These are phyloP conservation scores for Pseudogymnoascus pannorum DNA, from an alignment of 2,329 filamentous ascomycete species.

Conservation along the genomic window DNA sequence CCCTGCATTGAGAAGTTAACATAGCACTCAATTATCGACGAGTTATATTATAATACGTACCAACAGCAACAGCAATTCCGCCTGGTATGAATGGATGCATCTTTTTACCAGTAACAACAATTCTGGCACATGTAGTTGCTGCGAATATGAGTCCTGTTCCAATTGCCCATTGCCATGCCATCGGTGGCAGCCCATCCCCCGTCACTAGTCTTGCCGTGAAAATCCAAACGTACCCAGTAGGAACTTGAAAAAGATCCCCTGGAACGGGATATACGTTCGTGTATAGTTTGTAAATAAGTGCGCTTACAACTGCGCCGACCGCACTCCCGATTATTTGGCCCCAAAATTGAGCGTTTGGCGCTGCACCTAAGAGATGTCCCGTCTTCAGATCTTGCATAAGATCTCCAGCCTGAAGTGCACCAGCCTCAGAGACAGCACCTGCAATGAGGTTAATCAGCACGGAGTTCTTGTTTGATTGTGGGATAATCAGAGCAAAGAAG, in stretches of 20 bases:
- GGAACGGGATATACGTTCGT: constrained; percentile 85
- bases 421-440: constrained; percentile 76
- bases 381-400: constrained; percentile 97
- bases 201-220: constrained; percentile 92
- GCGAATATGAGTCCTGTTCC: constrained; percentile 71
- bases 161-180: constrained; percentile 73
- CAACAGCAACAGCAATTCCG: constrained; percentile 91
- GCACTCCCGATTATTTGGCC: constrained; percentile 89
- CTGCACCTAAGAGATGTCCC: constrained; percentile 83
- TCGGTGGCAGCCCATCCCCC: constrained; percentile 75
- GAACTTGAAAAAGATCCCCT: constrained; percentile 83
- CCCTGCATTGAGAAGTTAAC: constrained; percentile 39
- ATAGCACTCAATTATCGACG: constrained; percentile 12
- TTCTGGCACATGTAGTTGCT: constrained; percentile 61
- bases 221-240: constrained; percentile 94
- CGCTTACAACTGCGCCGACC: constrained; percentile 77
- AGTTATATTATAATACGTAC: constrained; percentile 37
- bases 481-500: constrained; percentile 86
- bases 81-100: constrained; percentile 80
- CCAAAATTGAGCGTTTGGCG: constrained; percentile 92
- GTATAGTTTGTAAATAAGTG: constrained; percentile 83
- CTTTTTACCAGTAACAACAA: constrained; percentile 41
- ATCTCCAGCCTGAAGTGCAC: constrained; percentile 90
- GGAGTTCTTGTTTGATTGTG: constrained; percentile 69
- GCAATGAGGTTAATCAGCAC: constrained; percentile 95